These are phyloP conservation scores for Alternaria ventricosa DNA, from an alignment of 2,329 filamentous ascomycete genomes.

Conservation along the genomic window DNA sequence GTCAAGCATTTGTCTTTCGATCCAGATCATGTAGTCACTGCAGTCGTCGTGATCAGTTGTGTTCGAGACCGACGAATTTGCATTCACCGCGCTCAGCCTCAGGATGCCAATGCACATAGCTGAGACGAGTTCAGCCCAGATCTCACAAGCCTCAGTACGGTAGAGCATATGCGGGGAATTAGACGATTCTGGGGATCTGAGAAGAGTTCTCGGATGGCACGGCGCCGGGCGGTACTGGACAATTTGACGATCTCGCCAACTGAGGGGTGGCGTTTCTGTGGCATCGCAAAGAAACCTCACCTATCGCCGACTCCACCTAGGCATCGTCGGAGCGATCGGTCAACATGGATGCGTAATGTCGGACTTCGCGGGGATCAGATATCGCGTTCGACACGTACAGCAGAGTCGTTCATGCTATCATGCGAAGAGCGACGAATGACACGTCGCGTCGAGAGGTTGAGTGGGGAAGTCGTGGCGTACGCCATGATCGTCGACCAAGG, in stretches of 20 bases:
- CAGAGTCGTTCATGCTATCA: not conserved
- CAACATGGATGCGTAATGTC: constrained; percentile 1
- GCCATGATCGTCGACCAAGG: constrained; percentile 12
- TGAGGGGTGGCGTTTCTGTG: not conserved
- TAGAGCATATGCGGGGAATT: not conserved
- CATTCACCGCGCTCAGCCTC: not conserved
- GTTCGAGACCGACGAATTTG: not conserved
- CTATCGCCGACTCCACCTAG: not conserved
- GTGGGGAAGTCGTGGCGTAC: constrained; percentile 8
- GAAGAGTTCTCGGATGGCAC: constrained; percentile 3
- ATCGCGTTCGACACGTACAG: constrained; percentile 4
- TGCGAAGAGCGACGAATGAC: not conserved
- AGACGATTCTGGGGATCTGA: not conserved
- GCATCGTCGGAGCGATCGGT: not conserved
- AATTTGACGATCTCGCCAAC: constrained; percentile 8
- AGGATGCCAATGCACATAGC: not conserved
- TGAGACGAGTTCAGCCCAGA: not conserved
- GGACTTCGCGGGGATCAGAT: constrained; percentile 6
- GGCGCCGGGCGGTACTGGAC: constrained; percentile 12
- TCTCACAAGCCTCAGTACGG: not conserved
- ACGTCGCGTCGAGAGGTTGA: not conserved
- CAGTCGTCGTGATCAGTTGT: constrained; percentile 2
- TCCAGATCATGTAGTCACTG: constrained; percentile 12
- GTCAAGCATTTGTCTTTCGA: constrained; percentile 14
- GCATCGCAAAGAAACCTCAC: constrained; percentile 3